Evolutionary conservation across 805 yeast genomes (phyloP).

Genomic region (Candida vaughaniae): DNA sequence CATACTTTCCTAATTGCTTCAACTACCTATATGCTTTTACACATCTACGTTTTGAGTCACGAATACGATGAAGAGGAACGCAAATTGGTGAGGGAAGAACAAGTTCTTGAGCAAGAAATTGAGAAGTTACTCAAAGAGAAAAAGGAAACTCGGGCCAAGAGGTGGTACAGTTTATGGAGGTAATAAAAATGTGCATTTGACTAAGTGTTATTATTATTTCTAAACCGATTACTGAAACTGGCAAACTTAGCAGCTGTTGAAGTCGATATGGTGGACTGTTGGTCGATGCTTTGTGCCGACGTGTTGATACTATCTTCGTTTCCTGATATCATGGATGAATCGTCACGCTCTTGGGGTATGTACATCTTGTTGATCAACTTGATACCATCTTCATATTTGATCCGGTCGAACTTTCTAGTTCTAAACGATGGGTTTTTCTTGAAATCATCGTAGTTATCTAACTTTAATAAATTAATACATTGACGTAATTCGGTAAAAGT

Average conservation of each 20-base stretch:
- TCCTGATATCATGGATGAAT: conserved; percentile 6
- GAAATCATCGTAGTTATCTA: conserved; percentile 64
- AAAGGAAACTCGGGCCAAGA: conserved; percentile 18
- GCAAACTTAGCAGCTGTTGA: conserved; percentile 33
- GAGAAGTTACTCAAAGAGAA: conserved; percentile 30
- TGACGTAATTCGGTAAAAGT: conserved; percentile 81
- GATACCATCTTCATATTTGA: conserved; percentile 71
- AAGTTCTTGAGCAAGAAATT: conserved; percentile 21
- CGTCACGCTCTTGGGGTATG: conserved; percentile 17
- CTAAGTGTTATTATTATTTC: conserved; percentile 1
- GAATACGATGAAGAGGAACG: conserved; percentile 27
- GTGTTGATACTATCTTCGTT: conserved; percentile 11
- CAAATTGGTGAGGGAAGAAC: conserved; percentile 17
- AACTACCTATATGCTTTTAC: conserved; percentile 34
- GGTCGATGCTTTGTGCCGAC: conserved; percentile 16
- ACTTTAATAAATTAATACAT: conserved; percentile 66
- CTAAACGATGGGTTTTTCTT: conserved; percentile 45
- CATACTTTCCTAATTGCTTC: conserved; percentile 41
- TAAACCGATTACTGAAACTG: conserved; percentile 24
- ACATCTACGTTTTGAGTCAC: conserved; percentile 30
- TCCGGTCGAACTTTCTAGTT: conserved; percentile 62
- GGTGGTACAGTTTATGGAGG: conserved; percentile 19
- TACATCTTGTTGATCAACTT: conserved; percentile 55
- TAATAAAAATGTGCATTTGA: conserved; percentile 1
- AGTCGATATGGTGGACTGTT: conserved; percentile 22